phyloP scores from a whole-genome alignment of 441 rosid species.

The Pelargonium australe region DNA sequence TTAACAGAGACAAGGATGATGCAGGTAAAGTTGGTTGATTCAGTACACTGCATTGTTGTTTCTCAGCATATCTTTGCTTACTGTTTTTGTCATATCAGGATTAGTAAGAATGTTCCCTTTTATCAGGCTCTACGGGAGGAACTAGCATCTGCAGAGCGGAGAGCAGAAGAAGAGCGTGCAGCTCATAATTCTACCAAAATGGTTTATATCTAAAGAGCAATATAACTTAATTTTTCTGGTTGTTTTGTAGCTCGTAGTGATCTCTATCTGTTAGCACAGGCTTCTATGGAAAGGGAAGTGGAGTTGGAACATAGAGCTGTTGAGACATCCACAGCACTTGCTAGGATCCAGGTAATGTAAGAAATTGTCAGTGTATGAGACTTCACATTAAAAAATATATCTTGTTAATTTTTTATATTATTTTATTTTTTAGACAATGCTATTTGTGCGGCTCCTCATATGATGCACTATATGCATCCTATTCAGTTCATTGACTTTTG shows the following conservation, averaged over 20 bases:
- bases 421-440: background rate
- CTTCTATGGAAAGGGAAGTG: slow-evolving; percentile 95
- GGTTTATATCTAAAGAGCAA: slow-evolving; percentile 40
- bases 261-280: slow-evolving; percentile 44
- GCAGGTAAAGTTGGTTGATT: slow-evolving; percentile 55
- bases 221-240: slow-evolving; percentile 15
- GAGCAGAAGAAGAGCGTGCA: slow-evolving; percentile 90
- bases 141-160: slow-evolving; percentile 78
- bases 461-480: background rate
- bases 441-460: background rate
- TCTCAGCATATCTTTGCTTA: slow-evolving; percentile 12
- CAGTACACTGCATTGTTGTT: background rate
- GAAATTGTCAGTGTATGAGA: slow-evolving; percentile 20
- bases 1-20: slow-evolving; percentile 97
- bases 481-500: slow-evolving; percentile 12
- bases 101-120: slow-evolving; percentile 24
- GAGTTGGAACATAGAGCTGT: slow-evolving; percentile 93
- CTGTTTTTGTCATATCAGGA: slow-evolving; percentile 16
- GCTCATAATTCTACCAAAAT: slow-evolving; percentile 90
- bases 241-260: slow-evolving; percentile 16
- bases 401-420: background rate
- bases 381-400: background rate
- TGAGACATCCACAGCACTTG: slow-evolving; percentile 86
- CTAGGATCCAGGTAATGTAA: slow-evolving; percentile 79
- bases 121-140: slow-evolving; percentile 93